These are phyloP conservation scores for Diaporthe destruens DNA, from an alignment of 2,329 filamentous ascomycete genomes.

Conservation along the genomic window DNA sequence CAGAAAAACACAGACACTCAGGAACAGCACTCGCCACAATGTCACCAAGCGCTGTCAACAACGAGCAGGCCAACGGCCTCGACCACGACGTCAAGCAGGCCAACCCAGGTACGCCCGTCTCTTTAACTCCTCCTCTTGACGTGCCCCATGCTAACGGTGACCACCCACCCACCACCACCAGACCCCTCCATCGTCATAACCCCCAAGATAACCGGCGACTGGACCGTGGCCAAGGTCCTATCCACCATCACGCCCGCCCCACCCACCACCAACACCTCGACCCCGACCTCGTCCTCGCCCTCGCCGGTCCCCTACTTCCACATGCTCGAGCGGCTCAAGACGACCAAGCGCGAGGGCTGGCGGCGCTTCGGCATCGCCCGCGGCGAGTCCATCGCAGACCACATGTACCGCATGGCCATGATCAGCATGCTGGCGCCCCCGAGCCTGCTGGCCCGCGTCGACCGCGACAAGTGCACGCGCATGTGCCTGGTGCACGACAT, in stretches of 20 bases:
- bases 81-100: conserved; percentile 30
- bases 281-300: conserved; percentile 59
- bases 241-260: conserved; percentile 70
- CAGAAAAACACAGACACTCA: neutral
- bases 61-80: conserved; percentile 21
- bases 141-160: neutral
- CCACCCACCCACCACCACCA: conserved; percentile 32
- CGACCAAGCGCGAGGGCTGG: conserved; percentile 96
- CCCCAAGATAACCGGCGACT: conserved; percentile 60
- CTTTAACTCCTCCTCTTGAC: neutral
- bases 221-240: conserved; percentile 74
- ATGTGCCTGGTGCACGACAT: conserved; percentile 99
- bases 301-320: conserved; percentile 95
- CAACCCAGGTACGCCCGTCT: conserved; percentile 33
- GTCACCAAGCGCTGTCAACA: conserved; percentile 37
- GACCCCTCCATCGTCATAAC: conserved; percentile 53
- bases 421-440: conserved; percentile 93
- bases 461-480: conserved; percentile 87
- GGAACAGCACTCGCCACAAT: conserved; percentile 4
- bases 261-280: conserved; percentile 53
- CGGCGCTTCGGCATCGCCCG: conserved; percentile 82
- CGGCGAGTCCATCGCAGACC: conserved; percentile 94
- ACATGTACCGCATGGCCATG: conserved; percentile 99
- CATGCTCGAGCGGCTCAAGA: conserved; percentile 93
- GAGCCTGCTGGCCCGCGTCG: conserved; percentile 76